Evolutionary conservation across 2,329 filamentous ascomycete species (phyloP).

Genomic region (Atkinsonella texensis): DNA sequence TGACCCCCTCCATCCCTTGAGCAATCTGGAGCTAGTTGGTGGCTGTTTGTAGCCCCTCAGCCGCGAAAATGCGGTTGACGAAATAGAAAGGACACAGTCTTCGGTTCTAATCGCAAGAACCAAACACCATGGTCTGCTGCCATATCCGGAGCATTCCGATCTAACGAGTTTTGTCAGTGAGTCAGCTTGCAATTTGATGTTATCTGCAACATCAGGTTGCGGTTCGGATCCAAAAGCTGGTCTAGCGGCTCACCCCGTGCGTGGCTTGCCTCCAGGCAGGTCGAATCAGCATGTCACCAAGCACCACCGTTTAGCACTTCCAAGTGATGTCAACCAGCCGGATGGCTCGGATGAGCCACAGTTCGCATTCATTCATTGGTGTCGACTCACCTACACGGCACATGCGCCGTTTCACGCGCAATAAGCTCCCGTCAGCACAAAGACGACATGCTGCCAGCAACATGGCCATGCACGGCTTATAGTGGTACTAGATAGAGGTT

Average conservation of each 20-base stretch:
- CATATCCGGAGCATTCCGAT: neutral
- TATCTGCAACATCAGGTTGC: no score
- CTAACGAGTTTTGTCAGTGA: no score
- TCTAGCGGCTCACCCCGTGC: neutral
- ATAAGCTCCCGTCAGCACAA: neutral
- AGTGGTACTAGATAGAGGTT: no score
- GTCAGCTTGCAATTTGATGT: no score
- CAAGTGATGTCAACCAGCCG: neutral
- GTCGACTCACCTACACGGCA: neutral
- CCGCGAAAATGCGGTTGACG: neutral
- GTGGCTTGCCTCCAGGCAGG: neutral
- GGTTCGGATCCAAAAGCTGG: neutral
- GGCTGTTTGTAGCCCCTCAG: neutral
- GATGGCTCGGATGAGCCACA: conserved; percentile 1
- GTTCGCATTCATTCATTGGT: conserved; percentile 2
- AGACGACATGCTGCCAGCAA: no score
- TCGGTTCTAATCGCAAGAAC: no score
- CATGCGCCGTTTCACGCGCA: neutral
- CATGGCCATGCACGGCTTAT: no score
- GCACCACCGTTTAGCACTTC: neutral
- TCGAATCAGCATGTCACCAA: neutral
- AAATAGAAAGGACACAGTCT: neutral
- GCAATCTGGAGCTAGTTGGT: neutral
- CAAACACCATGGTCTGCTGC: neutral
- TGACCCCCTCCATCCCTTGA: neutral